Conservation (phyloP, 2,329 filamentous ascomycete species). For the Trichophyton verrucosum region DNA sequence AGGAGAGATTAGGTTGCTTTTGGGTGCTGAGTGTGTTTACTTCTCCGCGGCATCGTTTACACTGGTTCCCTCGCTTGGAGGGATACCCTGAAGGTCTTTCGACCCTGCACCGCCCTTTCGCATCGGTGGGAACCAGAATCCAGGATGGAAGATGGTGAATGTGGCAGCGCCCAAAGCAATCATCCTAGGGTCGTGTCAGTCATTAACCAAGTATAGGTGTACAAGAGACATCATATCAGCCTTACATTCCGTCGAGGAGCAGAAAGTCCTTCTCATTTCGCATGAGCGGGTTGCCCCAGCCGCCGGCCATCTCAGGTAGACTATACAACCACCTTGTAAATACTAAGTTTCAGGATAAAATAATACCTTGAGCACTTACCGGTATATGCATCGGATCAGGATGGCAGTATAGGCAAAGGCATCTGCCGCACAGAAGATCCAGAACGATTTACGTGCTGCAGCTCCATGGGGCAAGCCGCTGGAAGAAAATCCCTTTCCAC, state of each 20-base stretch:
- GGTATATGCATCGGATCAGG: conserved; percentile 34
- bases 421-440: conserved; percentile 19
- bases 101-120: not conserved
- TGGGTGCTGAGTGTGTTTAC: not conserved
- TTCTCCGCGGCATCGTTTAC: not conserved
- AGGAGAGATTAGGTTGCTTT: not conserved
- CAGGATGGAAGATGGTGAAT: conserved; percentile 35
- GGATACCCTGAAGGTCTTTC: not conserved
- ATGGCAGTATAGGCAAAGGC: conserved; percentile 30
- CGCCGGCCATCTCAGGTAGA: conserved; percentile 40
- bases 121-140: conserved; percentile 22
- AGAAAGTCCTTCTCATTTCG: conserved; percentile 37
- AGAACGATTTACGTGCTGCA: conserved; percentile 18
- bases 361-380: conserved; percentile 20
- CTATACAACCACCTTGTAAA: conserved; percentile 17
- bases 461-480: conserved; percentile 19
- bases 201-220: not conserved
- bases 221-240: conserved; percentile 7
- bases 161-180: conserved; percentile 30
- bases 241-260: conserved; percentile 37
- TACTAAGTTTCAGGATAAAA: not conserved
- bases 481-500: conserved; percentile 15
- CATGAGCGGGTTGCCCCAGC: conserved; percentile 37
- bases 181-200: conserved; percentile 27
- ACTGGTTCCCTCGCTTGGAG: not conserved